Evolutionary conservation across 345 rosid genomes (phyloP).

Genomic region (Sonneratia caseolaris): DNA sequence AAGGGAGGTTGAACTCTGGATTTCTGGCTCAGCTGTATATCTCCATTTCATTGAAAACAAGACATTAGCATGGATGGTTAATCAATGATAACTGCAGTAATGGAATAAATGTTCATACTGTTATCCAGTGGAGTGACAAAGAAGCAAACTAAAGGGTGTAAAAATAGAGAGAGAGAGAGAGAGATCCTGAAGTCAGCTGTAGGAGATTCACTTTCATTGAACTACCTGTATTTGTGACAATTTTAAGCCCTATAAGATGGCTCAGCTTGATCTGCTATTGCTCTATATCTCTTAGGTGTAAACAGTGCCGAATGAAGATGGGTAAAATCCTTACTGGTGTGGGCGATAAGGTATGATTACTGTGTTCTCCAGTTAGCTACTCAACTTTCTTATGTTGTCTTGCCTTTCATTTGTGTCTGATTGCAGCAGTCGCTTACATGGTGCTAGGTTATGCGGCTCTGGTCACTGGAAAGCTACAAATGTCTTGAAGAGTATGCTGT

Average conservation of each 20-base stretch:
- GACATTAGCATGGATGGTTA: neutral
- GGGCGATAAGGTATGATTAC: constrained; percentile 65
- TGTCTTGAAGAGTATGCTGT: constrained; percentile 64
- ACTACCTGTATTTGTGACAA: neutral
- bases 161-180: neutral
- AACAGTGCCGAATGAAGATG: constrained; percentile 76
- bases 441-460: constrained; percentile 76
- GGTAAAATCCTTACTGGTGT: constrained; percentile 85
- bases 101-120: neutral
- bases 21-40: neutral
- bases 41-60: neutral
- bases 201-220: neutral
- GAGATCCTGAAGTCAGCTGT: neutral
- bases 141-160: neutral
- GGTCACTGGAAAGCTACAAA: constrained; percentile 63
- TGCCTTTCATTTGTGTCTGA: neutral
- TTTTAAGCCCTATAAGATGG: neutral
- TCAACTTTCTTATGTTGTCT: neutral
- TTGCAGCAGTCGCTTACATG: neutral
- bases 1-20: neutral
- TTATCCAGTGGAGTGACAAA: neutral
- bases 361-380: neutral
- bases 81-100: neutral
- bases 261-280: neutral
- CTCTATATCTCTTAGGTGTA: constrained; percentile 38